Evolutionary conservation across 257 asterid genomes (phyloP).

Genomic region (Ligustrum vulgare): DNA sequence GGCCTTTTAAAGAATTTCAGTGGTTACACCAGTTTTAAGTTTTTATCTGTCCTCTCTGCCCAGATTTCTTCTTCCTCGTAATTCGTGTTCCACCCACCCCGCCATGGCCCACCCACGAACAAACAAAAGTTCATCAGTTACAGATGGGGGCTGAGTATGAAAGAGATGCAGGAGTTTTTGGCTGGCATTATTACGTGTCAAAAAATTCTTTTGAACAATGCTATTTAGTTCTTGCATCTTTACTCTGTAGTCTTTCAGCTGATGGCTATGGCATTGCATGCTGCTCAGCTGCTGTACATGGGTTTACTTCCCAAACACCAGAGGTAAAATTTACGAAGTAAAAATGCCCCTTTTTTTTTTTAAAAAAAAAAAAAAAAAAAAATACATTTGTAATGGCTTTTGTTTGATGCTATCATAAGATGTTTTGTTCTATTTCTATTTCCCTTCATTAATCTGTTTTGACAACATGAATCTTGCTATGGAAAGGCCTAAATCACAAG

Average conservation of each 20-base stretch:
- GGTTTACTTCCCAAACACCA: background rate
- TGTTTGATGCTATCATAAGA: background rate
- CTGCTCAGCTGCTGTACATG: background rate
- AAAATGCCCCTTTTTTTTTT: too few species aligned
- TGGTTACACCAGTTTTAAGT: background rate
- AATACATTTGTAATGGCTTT: background rate
- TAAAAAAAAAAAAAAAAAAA: too few species aligned
- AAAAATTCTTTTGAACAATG: background rate
- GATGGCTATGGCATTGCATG: constrained; percentile 4
- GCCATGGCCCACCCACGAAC: background rate
- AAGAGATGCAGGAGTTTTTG: background rate
- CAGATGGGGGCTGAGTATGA: background rate
- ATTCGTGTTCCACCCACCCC: background rate
- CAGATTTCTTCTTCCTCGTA: background rate
- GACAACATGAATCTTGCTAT: background rate
- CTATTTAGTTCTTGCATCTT: background rate
- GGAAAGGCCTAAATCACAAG: background rate
- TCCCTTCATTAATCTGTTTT: background rate
- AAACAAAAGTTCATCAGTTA: background rate
- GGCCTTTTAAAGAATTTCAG: background rate
- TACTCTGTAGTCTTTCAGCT: background rate
- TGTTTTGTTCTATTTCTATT: background rate
- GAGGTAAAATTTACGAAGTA: background rate
- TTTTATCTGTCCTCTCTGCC: background rate
- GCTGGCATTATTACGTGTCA: background rate